Evolutionary conservation across 169 alveolate genomes (phyloP), one percentile per base, ranked within the genome.

Genomic region (Cryptosporidium sp.): DNA sequence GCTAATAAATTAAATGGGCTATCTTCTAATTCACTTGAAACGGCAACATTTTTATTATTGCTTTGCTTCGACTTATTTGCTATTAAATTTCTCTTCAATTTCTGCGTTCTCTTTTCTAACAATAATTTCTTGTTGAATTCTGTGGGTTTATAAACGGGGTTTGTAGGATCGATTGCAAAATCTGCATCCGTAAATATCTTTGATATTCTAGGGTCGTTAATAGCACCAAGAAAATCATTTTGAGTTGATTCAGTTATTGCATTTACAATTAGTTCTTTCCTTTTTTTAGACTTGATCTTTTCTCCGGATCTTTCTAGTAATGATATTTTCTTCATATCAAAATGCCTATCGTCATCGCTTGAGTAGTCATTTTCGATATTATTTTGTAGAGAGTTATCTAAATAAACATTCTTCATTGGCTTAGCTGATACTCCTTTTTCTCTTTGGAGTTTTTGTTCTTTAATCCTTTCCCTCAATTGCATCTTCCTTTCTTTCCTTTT

Each of bases 141-240:
- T 0, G 89, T 80, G 37, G 74, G 65, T 93, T 94, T 96, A 93
- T 92, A 96, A 39, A 93, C 71, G 5, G 98, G 98, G 84, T 96
- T 94, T 45, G 97, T 96, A 10, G 97, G 95, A 71, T 96, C 98
- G 69, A 96, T 92, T 35, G 96, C 95, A 89, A 93, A 96, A 68
- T 96, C 96, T 21, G 95, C 93, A 67, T 94, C 94, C 69, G 93
- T 89, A 91, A 94, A 91, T 80, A 96, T 71, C 43, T 93, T 92
- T 31, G 93, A 80, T 69, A 96, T 93, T 65, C 98, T 93, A 7
- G 87, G 71, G 80, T 96, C 98, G 10, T 85, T 69, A 35, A 84
- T 41, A 71, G 91, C 48, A 21, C 86, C 93, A 21, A 52, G 50
- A 50, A 70, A 71, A 6, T 68, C 55, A 39, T 58, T 84, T 55